Percentiles rank a stretch among this genome's conserved stretches.
Evolutionary conservation across 2,329 filamentous ascomycete genomes (phyloP).

Genomic region (Thelonectria olida): DNA sequence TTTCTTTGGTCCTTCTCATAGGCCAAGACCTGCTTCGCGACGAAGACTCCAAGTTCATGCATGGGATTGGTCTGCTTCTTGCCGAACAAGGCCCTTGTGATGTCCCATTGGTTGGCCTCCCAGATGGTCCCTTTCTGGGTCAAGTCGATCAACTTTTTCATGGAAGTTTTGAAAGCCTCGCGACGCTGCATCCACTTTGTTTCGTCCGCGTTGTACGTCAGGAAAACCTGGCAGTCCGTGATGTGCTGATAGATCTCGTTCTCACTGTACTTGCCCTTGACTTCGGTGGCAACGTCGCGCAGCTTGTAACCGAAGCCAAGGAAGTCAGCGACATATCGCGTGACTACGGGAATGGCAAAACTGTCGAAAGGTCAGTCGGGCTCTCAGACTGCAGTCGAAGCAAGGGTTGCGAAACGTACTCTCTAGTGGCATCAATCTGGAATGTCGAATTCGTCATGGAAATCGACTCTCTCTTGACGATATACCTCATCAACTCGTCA

Average conservation of each 20-base stretch:
- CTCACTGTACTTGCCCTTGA: slow-evolving; percentile 16
- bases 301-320: slow-evolving; percentile 31
- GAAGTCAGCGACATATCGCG: slow-evolving; percentile 34
- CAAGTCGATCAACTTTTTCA: slow-evolving; percentile 22
- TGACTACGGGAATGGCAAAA: slow-evolving; percentile 35
- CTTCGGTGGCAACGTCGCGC: neutral
- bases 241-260: slow-evolving; percentile 40
- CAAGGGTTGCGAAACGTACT: slow-evolving; percentile 18
- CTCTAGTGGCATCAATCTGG: slow-evolving; percentile 32
- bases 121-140: slow-evolving; percentile 24
- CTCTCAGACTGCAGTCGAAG: no score
- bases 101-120: slow-evolving; percentile 23
- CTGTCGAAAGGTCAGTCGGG: slow-evolving; percentile 6
- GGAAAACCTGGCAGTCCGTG: slow-evolving; percentile 37
- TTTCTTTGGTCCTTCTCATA: slow-evolving; percentile 12
- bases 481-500: slow-evolving; percentile 16
- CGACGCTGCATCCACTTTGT: slow-evolving; percentile 35
- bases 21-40: slow-evolving; percentile 21
- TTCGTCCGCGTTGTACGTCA: slow-evolving; percentile 35
- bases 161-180: slow-evolving; percentile 30
- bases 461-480: slow-evolving; percentile 26
- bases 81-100: neutral
- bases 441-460: slow-evolving; percentile 18
- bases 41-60: slow-evolving; percentile 22
- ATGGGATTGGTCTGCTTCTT: slow-evolving; percentile 19